Evolutionary conservation across 140 eudicot genomes (phyloP).

Genomic region (Senecio squalidus): DNA sequence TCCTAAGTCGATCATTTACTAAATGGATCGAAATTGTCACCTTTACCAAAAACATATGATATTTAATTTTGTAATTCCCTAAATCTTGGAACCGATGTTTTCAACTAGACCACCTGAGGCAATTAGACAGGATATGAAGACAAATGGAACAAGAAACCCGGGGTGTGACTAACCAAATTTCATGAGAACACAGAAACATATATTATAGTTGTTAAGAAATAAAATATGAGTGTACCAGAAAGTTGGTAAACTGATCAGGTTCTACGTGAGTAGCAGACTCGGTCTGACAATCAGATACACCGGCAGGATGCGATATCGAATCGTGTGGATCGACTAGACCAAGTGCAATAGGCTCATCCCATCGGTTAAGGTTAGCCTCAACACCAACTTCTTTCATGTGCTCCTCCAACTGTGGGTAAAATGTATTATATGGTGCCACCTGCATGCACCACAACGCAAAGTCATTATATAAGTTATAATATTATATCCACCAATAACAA

Average conservation of each 20-base stretch:
- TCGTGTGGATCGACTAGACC: conserved; percentile 96
- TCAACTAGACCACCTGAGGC: background rate
- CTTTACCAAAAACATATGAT: too few species aligned
- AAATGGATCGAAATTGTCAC: too few species aligned
- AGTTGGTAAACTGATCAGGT: conserved; percentile 82
- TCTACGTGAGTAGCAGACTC: conserved; percentile 71
- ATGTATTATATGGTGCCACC: conserved; percentile 98
- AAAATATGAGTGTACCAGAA: conserved; percentile 53
- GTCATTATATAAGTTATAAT: too few species aligned
- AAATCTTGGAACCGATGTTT: background rate
- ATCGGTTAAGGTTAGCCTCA: conserved; percentile 58
- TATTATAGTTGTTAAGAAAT: background rate
- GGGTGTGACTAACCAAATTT: background rate
- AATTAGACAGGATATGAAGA: background rate
- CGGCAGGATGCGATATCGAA: conserved; percentile 92
- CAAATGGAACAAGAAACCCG: background rate
- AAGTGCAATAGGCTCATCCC: conserved; percentile 86
- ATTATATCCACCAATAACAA: background rate
- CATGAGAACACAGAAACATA: background rate
- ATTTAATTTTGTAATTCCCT: background rate
- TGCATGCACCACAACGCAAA: too few species aligned
- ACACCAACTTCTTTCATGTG: conserved; percentile 90
- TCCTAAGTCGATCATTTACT: too few species aligned
- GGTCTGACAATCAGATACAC: conserved; percentile 72
- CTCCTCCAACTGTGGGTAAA: conserved; percentile 73